Evolutionary conservation across 768 basidiomycete genomes (phyloP).

Genomic region (Pleurotus cornucopiae): DNA sequence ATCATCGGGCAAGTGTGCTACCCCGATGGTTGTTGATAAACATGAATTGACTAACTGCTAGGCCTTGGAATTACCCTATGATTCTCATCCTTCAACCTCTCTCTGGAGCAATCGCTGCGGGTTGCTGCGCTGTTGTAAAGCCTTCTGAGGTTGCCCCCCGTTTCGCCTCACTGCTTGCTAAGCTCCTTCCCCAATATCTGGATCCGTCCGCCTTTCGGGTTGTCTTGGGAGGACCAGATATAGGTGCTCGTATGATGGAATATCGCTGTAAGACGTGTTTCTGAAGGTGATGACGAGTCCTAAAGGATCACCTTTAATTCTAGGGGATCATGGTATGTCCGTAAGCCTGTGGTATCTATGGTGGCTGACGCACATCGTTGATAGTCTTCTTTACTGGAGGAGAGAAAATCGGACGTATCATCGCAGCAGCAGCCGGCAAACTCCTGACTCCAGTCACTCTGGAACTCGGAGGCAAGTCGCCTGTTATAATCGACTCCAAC

Average conservation of each 20-base stretch:
- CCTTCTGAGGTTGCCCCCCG: slow-evolving; percentile 58
- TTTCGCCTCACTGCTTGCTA: slow-evolving; percentile 44
- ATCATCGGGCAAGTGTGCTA: slow-evolving; percentile 49
- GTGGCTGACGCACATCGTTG: not conserved
- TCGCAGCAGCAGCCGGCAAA: slow-evolving; percentile 48
- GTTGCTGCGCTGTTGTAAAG: slow-evolving; percentile 63
- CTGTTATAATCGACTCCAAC: slow-evolving; percentile 33
- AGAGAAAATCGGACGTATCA: slow-evolving; percentile 41
- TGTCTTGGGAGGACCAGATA: slow-evolving; percentile 48
- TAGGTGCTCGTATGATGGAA: no score
- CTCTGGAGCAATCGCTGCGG: slow-evolving; percentile 70
- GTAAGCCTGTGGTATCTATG: not conserved
- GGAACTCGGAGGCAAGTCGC: slow-evolving; percentile 53
- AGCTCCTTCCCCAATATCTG: slow-evolving; percentile 49
- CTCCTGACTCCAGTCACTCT: slow-evolving; percentile 52
- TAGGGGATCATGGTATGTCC: slow-evolving; percentile 26
- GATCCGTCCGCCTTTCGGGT: slow-evolving; percentile 46
- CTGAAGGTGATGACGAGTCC: no score
- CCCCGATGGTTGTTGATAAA: slow-evolving; percentile 12
- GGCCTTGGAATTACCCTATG: slow-evolving; percentile 68
- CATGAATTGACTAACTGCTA: slow-evolving; percentile 20
- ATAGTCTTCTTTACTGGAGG: slow-evolving; percentile 19
- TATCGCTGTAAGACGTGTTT: no score
- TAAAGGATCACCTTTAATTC: no score
- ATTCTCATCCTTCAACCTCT: slow-evolving; percentile 45